Base-by-base conservation (phyloP, 306 rosid species). In the Macrotyloma uniflorum region DNA sequence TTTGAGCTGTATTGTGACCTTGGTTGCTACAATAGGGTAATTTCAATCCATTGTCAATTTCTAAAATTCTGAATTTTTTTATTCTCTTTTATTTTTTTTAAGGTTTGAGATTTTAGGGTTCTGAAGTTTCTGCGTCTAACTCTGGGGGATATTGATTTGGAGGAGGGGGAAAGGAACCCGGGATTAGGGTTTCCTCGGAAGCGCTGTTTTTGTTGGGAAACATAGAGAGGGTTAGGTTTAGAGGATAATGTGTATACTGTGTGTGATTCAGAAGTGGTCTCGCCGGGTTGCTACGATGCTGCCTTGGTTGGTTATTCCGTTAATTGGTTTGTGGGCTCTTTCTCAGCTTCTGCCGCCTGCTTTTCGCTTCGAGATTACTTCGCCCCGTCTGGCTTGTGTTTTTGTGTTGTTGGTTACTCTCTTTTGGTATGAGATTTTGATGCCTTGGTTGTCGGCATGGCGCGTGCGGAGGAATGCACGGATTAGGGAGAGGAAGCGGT, bases 181-280 rank as follows among this genome's bases (percentile, higher is more conserved):
- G 90, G 72, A 81, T 75, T 88, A 86, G 90, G 93, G 89, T 87
- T 91, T 89, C 80, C 49, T 42, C 42, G 79, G 33, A 77, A 83
- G 84, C 82, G 45, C 89, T 89, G 79, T 2, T 43, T 72, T 55
- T 43, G 24, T 45, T 71, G 85, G 65, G 88, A 74, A 66, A 36
- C 11, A 26, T 8, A 30, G 28, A 23, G 32, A 43, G 71, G 43
- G 61, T 75, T 79, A 63, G 86, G 90, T 86, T 64, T 92, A 84
- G 91, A 90, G 89, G 91, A 96, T 91, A 93, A 96, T 96, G 99
- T 96, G 99, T 91, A 96, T 96, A 90, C 98, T 96, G 33, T 96
- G 99, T 83, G 98, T 96, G 79, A 96, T 96, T 88, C 99, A 96
- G 91, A 96, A 96, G 97, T 91, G 97, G 93, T 96, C 98, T 85